Evolutionary conservation across 2,329 filamentous ascomycete species (phyloP), one percentile per base, ranked within the genome.

Genomic region (Colletotrichum graminicola): DNA sequence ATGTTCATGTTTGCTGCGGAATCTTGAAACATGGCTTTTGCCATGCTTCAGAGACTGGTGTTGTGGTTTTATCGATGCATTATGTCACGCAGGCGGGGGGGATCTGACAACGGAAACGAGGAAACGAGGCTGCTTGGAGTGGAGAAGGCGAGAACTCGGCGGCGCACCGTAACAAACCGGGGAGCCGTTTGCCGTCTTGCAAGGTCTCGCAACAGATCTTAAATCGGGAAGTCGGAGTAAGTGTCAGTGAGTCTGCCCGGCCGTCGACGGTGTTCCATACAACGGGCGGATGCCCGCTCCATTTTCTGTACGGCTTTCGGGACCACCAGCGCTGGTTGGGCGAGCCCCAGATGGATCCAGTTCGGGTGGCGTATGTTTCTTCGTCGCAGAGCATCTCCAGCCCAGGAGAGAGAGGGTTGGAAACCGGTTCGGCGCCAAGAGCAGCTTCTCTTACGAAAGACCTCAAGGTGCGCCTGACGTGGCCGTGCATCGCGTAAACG

Each of bases 21-120:
- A 68, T 71, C 59, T 60, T 66, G 65, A 68, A 71, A 69, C 65
- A 43, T 34, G n/a, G 7, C 32, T 63, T 47, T 23, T 23, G 16
- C 59, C 43, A 34, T 60, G 60, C 57, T 71, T 71, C 65, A 56
- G 59, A 63, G 60, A 47, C 47, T 7, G 36, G 29, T 26, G 8
- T 14, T n/a, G n/a, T 32, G 6, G 45, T 41, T 59, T 68, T 68
- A 47, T 54, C 65, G 45, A 21, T 32, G 18, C 49, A n/a, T 60
- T 47, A 14, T 32, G 3, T 64, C 59, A 12, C 45, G 45, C 8
- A 47, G 14, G 10, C 52, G 21, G n/a, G 16, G 23, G 26, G 12
- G 21, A 55, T 69, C 59, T 55, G 65, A 39, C 29, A 41, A 23
- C 51, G 34, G 34, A 26, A 34, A 67, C 10, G 29, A 41, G 23